Evolutionary conservation across 768 basidiomycete genomes (phyloP).

Genomic region (Asterophora parasitica): DNA sequence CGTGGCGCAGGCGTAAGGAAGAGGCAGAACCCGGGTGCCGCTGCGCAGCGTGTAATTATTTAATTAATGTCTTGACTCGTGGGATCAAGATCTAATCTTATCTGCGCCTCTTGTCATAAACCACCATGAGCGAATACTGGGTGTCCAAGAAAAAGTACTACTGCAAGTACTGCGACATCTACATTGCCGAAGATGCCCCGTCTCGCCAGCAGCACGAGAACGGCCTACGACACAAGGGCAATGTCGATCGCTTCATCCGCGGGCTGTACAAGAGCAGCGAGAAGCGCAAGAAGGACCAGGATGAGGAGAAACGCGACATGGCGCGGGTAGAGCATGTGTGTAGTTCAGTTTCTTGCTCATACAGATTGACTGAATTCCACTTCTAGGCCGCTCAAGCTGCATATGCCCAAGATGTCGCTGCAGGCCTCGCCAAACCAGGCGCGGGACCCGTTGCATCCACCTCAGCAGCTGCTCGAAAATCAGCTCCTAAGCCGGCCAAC

Average conservation of each 20-base stretch:
- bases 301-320: slow-evolving; percentile 88
- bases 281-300: slow-evolving; percentile 77
- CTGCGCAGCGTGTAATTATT: too few relatives aligned
- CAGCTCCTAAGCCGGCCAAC: slow-evolving; percentile 49
- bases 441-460: slow-evolving; percentile 28
- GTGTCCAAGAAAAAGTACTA: slow-evolving; percentile 89
- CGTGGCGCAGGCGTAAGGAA: too few relatives aligned
- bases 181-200: slow-evolving; percentile 93
- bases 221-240: slow-evolving; percentile 91
- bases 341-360: background rate
- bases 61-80: too few relatives aligned
- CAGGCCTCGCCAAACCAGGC: slow-evolving; percentile 49
- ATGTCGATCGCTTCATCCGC: slow-evolving; percentile 86
- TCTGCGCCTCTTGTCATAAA: slow-evolving; percentile 1
- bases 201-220: slow-evolving; percentile 90
- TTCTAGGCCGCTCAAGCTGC: slow-evolving; percentile 73
- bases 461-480: slow-evolving; percentile 34
- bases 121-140: slow-evolving; percentile 85
- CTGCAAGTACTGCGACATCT: slow-evolving; percentile 97
- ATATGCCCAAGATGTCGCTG: slow-evolving; percentile 71
- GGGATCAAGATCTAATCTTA: background rate
- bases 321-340: slow-evolving; percentile 74
- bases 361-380: background rate
- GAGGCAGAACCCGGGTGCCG: too few relatives aligned
- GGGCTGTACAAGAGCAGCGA: slow-evolving; percentile 92